Conservation (phyloP, 345 rosid species). For the Fremontodendron californicum region DNA sequence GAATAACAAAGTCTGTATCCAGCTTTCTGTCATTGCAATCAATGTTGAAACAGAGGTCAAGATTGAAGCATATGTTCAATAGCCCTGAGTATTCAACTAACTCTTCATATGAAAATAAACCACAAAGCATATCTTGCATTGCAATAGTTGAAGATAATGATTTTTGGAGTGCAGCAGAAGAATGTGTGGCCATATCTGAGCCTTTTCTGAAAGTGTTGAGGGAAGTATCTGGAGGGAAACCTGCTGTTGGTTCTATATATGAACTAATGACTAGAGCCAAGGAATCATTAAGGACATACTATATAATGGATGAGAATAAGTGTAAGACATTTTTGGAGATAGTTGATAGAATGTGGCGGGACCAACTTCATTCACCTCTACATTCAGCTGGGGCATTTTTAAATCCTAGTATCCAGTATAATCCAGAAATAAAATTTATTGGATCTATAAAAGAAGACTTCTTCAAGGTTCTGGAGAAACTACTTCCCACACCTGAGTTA, state of each 20-base stretch:
- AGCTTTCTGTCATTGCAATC: conserved; percentile 69
- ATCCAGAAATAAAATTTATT: conserved; percentile 72
- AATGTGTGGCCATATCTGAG: conserved; percentile 82
- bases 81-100: conserved; percentile 61
- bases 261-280: conserved; percentile 83
- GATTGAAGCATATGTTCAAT: conserved; percentile 66
- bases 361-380: conserved; percentile 75
- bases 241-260: conserved; percentile 69
- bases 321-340: conserved; percentile 71
- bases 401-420: conserved; percentile 80
- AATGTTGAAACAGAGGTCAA: conserved; percentile 66
- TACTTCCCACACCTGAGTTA: conserved; percentile 83
- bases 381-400: conserved; percentile 85
- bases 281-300: conserved; percentile 80
- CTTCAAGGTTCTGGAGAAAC: conserved; percentile 74
- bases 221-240: conserved; percentile 81
- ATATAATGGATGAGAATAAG: conserved; percentile 84
- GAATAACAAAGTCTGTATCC: conserved; percentile 69
- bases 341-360: conserved; percentile 77
- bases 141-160: conserved; percentile 62
- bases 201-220: conserved; percentile 78
- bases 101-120: conserved; percentile 51
- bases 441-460: conserved; percentile 73
- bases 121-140: conserved; percentile 53
- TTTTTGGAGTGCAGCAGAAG: conserved; percentile 81